Conservation (phyloP, 2,329 filamentous ascomycete species). For the Seiridium unicorne region DNA sequence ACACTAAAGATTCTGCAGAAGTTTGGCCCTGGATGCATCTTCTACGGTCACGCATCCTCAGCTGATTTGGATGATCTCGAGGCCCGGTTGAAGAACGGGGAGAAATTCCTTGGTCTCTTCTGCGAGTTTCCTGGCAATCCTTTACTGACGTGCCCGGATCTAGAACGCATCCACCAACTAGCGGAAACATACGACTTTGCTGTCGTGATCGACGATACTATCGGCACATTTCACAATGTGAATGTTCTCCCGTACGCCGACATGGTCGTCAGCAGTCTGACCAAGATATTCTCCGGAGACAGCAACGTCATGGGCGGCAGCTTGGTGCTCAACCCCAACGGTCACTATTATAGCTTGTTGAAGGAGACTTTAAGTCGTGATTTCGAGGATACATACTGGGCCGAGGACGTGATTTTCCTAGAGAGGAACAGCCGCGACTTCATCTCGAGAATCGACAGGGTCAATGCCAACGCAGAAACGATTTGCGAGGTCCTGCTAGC, state of each 20-base stretch:
- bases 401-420: constrained; percentile 90
- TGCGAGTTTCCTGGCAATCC: constrained; percentile 96
- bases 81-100: constrained; percentile 64
- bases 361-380: constrained; percentile 63
- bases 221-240: constrained; percentile 94
- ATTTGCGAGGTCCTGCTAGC: constrained; percentile 70
- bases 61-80: constrained; percentile 85
- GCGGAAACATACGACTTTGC: constrained; percentile 85
- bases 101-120: constrained; percentile 80
- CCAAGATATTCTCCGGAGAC: constrained; percentile 96
- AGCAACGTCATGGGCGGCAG: constrained; percentile 98
- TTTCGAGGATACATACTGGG: constrained; percentile 91
- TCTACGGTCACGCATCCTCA: constrained; percentile 79
- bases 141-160: constrained; percentile 78
- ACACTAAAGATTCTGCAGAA: constrained; percentile 94
- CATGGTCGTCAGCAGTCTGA: constrained; percentile 89
- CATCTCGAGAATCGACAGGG: constrained; percentile 73
- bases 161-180: constrained; percentile 74
- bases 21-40: constrained; percentile 84
- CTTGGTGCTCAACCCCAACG: constrained; percentile 60
- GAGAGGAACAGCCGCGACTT: constrained; percentile 97
- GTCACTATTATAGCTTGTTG: constrained; percentile 68
- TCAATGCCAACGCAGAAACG: constrained; percentile 82
- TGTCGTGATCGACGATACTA: constrained; percentile 91
- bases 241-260: constrained; percentile 89